Evolutionary conservation across 1,284 basidiomycete species (phyloP), one percentile per base, ranked within the genome.

Genomic region (Exobasidium cylindrosporum): DNA sequence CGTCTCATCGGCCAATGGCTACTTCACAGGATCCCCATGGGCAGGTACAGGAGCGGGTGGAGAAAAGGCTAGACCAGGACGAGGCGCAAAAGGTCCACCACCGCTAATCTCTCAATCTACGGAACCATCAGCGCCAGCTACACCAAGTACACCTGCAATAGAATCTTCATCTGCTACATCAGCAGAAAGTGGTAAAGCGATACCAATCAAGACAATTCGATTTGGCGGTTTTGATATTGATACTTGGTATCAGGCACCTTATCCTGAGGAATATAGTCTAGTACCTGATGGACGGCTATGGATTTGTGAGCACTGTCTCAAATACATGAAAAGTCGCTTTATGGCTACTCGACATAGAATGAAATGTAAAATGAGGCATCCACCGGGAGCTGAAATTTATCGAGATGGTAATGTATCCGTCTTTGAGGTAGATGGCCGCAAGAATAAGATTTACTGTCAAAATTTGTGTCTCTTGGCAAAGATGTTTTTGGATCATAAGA

Each of bases 401-500:
- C 90, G 96, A 49, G 87, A 93, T 78, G 92, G 96, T 67, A 91
- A 97, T 73, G 89, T 98, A 57, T 94, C 91, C 4, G 95, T 97
- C 84, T 99, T 92, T 82, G 96, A 99, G 83, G 92, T 99, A 68
- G 96, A 99, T 80, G 96, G 96, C 52, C 89, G 92, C 80, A 88
- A 91, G 65, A 95, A 98, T 80, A 84, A 61, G 74, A 90, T 92
- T 1, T 99, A 91, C 89, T 99, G 96, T 82, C 86, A 96, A 69
- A 97, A 99, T 82, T 83, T 99, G 62, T 98, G 95, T 81, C 84
- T 99, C 67, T 83, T 99, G 47, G 94, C 90, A 47, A 99, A 99
- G 82, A 96, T 92, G 80, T 99, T 99, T 82, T 87, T 99, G 69
- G 96, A 99, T 80, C 96, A 99, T 65, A 99, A 99, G 84, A 98